These are phyloP conservation scores for Pyricularia sp. DNA, from an alignment of 2,329 filamentous ascomycete genomes.

Conservation along the genomic window DNA sequence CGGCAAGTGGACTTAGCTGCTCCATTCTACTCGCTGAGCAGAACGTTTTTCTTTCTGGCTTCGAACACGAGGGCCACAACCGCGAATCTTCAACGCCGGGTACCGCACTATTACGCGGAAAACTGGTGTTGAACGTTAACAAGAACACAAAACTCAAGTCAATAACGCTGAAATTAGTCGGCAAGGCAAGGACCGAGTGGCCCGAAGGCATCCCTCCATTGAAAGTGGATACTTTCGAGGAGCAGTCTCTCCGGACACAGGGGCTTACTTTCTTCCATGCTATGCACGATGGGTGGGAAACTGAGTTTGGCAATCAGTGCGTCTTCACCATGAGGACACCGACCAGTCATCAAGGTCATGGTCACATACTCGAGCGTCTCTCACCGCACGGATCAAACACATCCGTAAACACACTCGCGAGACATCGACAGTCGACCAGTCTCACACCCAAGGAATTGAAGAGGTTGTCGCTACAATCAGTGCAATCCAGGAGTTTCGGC, in stretches of 20 bases:
- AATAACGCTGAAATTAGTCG: conserved; percentile 73
- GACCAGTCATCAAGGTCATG: conserved; percentile 17
- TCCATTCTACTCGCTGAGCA: conserved; percentile 66
- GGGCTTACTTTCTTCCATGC: conserved; percentile 89
- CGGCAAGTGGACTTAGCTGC: conserved; percentile 61
- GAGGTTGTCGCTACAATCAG: conserved; percentile 65
- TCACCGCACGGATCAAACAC: conserved; percentile 11
- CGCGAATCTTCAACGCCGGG: conserved; percentile 41
- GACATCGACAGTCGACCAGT: conserved; percentile 15
- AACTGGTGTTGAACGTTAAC: conserved; percentile 65
- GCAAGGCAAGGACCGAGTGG: conserved; percentile 84
- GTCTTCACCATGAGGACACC: conserved; percentile 33
- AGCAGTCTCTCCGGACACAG: conserved; percentile 76
- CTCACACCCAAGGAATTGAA: conserved; percentile 41
- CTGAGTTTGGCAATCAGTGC: conserved; percentile 51
- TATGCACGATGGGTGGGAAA: conserved; percentile 45
- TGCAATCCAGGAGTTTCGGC: conserved; percentile 72
- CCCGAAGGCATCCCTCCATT: conserved; percentile 86
- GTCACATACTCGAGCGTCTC: conserved; percentile 3
- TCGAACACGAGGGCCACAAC: conserved; percentile 54
- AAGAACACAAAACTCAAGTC: conserved; percentile 92
- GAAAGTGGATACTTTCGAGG: conserved; percentile 72
- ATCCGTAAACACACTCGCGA: conserved; percentile 17
- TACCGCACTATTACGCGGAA: conserved; percentile 76
- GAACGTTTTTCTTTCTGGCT: conserved; percentile 67